A percentile compares a stretch with the other conserved stretches of the same genome.
Evolutionary conservation across 805 yeast genomes (phyloP).

Genomic region (Lipomyces chichibuensis): DNA sequence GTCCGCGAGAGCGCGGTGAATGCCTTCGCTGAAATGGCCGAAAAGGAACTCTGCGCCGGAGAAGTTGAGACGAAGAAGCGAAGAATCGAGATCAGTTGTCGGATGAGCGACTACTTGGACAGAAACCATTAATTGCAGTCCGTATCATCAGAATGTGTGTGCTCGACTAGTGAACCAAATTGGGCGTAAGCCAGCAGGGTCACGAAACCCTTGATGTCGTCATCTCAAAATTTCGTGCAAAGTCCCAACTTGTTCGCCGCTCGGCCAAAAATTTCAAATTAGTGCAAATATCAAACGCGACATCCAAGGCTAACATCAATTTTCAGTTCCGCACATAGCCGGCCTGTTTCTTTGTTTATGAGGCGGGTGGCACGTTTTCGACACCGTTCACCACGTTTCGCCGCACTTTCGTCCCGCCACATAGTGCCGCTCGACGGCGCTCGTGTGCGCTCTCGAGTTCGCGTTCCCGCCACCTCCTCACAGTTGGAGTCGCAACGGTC

Average conservation of each 20-base stretch:
- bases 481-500: background rate
- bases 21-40: slow-evolving; percentile 84
- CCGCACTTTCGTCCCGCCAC: background rate
- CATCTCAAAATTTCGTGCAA: no score
- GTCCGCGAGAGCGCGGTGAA: slow-evolving; percentile 74
- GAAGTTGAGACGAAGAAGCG: slow-evolving; percentile 17
- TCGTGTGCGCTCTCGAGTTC: background rate
- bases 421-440: slow-evolving; percentile 2
- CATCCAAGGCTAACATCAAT: background rate
- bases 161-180: no score
- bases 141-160: background rate
- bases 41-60: slow-evolving; percentile 53
- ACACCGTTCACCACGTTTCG: background rate
- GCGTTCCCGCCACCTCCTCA: background rate
- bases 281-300: background rate
- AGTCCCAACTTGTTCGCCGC: no score
- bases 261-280: background rate
- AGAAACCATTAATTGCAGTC: background rate
- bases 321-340: background rate
- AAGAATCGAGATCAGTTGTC: slow-evolving; percentile 19
- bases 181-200: no score
- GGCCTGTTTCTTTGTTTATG: background rate
- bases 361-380: background rate
- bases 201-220: no score
- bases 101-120: slow-evolving; percentile 28